Conservation (phyloP, 2,329 filamentous ascomycete species). For the Berkeleyomyces rouxiae region DNA sequence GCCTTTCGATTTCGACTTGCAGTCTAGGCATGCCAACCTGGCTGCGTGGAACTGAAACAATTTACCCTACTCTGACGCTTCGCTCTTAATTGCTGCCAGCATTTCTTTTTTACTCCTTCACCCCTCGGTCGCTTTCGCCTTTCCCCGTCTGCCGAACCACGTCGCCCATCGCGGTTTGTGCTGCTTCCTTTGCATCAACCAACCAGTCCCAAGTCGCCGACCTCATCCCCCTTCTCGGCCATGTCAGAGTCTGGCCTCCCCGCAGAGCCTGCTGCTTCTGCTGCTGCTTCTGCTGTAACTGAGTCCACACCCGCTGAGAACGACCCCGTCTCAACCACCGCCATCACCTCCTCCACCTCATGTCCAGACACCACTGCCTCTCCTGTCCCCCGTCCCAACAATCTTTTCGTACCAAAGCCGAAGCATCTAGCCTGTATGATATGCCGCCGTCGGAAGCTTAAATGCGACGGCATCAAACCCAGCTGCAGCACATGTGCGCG, state of each 20-base stretch:
- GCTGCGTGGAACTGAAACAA: too few species aligned
- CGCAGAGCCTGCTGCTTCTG: background rate
- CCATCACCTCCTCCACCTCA: conserved; percentile 19
- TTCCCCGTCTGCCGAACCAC: background rate
- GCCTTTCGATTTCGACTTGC: too few species aligned
- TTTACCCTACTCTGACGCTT: too few species aligned
- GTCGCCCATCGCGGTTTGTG: background rate
- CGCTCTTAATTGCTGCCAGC: too few species aligned
- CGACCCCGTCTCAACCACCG: conserved; percentile 14
- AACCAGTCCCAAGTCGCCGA: background rate
- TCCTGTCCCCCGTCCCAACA: conserved; percentile 31
- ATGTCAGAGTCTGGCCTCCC: background rate
- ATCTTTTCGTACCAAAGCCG: conserved; percentile 50
- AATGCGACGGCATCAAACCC: conserved; percentile 71
- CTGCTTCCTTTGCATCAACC: background rate
- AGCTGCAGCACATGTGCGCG: conserved; percentile 78
- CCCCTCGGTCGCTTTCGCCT: too few species aligned
- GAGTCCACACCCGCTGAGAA: background rate
- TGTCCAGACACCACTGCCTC: conserved; percentile 17
- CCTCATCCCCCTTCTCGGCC: background rate
- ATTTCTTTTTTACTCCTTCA: too few species aligned
- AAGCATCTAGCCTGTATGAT: conserved; percentile 92
- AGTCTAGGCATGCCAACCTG: too few species aligned
- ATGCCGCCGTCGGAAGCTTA: conserved; percentile 80
- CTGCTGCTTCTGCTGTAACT: background rate